phyloP scores from a whole-genome alignment of 2,329 filamentous ascomycete species.

The Ascochyta lentis region DNA sequence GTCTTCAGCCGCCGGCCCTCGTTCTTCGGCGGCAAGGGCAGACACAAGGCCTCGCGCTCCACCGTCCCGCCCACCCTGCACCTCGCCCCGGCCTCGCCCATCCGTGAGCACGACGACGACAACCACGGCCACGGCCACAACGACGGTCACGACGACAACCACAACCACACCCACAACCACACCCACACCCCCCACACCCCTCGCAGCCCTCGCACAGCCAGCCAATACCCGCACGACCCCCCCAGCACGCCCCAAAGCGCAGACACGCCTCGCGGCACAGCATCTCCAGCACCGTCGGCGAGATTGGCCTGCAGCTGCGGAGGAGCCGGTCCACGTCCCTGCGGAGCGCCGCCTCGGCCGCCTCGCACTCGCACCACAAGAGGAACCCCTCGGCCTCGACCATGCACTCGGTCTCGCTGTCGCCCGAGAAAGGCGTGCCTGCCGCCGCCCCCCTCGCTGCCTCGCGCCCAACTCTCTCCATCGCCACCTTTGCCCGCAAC shows the following conservation, averaged over 20 bases:
- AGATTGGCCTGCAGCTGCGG: conserved; percentile 49
- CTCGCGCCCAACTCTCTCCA: conserved; percentile 47
- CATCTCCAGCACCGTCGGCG: conserved; percentile 46
- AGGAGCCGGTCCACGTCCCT: conserved; percentile 51
- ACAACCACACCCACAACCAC: background rate
- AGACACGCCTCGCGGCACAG: conserved; percentile 40
- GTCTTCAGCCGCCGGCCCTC: conserved; percentile 44
- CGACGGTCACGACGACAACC: too few species aligned
- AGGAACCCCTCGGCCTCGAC: conserved; percentile 43
- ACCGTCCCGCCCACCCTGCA: conserved; percentile 10
- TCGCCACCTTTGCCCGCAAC: conserved; percentile 46
- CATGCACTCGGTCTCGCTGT: conserved; percentile 42
- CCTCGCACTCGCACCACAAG: conserved; percentile 32
- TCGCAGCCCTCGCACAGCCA: conserved; percentile 7
- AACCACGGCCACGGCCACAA: too few species aligned
- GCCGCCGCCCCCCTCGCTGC: conserved; percentile 24
- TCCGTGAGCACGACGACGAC: background rate
- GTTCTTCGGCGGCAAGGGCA: conserved; percentile 37
- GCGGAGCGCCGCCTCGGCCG: conserved; percentile 44
- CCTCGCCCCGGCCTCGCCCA: conserved; percentile 5
- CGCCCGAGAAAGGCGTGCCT: conserved; percentile 41
- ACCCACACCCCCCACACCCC: conserved; percentile 6
- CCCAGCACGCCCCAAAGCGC: conserved; percentile 16
- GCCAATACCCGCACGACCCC: conserved; percentile 27
- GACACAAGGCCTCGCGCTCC: conserved; percentile 17